Percentiles rank a stretch among this genome's conserved stretches.
These are phyloP conservation scores for Epichloe bromicola DNA, from an alignment of 2,329 filamentous ascomycete species.

Conservation along the genomic window DNA sequence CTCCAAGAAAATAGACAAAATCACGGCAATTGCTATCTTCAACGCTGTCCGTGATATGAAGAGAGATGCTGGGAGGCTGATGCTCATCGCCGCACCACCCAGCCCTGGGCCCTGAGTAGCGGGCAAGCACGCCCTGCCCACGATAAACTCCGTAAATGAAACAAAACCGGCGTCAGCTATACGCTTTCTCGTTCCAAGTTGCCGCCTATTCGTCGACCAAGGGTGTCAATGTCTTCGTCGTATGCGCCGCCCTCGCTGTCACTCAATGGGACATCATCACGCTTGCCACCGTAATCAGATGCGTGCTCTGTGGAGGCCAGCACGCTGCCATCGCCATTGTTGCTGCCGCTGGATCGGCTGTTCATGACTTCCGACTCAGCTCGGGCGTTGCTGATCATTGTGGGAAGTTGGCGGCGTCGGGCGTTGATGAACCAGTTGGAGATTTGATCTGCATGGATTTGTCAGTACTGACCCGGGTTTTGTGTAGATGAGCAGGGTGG, in stretches of 20 bases:
- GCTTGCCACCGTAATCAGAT: constrained; percentile 12
- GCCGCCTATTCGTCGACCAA: constrained; percentile 17
- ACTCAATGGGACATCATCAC: constrained; percentile 27
- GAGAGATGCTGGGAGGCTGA: too few relatives aligned
- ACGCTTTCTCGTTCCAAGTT: constrained; percentile 35
- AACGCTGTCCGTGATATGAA: too few relatives aligned
- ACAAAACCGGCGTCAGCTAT: constrained; percentile 10
- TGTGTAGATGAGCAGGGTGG: neutral
- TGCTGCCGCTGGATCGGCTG: constrained; percentile 11
- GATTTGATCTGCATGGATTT: constrained; percentile 43
- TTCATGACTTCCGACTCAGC: constrained; percentile 37
- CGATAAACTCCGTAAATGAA: neutral
- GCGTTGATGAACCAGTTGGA: constrained; percentile 78
- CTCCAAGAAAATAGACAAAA: too few relatives aligned
- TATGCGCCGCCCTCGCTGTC: constrained; percentile 33
- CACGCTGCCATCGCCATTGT: constrained; percentile 22
- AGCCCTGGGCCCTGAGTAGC: too few relatives aligned
- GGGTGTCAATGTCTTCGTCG: constrained; percentile 29
- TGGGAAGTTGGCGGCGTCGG: constrained; percentile 50
- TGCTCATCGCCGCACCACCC: too few relatives aligned
- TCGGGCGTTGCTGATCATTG: constrained; percentile 43
- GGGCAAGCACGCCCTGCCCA: too few relatives aligned
- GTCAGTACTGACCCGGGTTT: neutral
- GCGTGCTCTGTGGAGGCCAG: constrained; percentile 24
- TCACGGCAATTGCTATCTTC: too few relatives aligned